Evolutionary conservation across 495 filamentous ascomycete species (phyloP), one percentile per base, ranked within the genome.

Genomic region (Clohesyomyces aquaticus): DNA sequence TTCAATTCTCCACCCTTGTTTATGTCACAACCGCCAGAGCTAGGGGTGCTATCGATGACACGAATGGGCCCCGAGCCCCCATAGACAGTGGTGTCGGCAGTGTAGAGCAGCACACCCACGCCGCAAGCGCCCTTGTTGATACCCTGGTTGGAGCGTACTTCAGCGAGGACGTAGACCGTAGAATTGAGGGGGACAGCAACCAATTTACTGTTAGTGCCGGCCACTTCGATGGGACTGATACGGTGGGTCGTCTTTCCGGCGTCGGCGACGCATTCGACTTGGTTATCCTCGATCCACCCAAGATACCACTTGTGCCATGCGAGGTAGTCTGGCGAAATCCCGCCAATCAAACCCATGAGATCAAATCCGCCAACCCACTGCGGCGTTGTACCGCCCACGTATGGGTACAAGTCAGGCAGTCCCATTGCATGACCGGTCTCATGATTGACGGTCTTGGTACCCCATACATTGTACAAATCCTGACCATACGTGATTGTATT

Each of bases 251-350:
- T 56, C 25, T 16, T 41, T 0, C 60, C 60, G 21, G 50, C 8
- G 1, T 41, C 28, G 41, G 26, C 18, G 25, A 56, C 42, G 28
- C 60, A 63, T 10, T 49, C 60, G 18, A 63, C 43, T 21, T 63
- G 51, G n/a, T 25, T 47, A 11, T 63, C 60, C 22, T 32, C 60
- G 27, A 63, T 26, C 60, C 60, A 63, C 28, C 42, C 38, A 18
- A 63, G 38, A 1, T 56, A 27, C 60, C 60, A 63, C 60, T 63
- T 63, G 42, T 63, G 60, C 60, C 60, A 63, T 1, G 60, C 60
- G 22, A 63, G 48, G 41, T 35, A 49, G 51, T 63, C 60, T 1
- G 60, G 60, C 32, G 60, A 63, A 26, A 48, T 38, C 4, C 51
- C 60, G 29, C 47, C 49, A 19, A 63, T 56, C 10, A 63, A 27